Evolutionary conservation across 106 monocot species (phyloP).

Genomic region (Dioscorea zingiberensis): DNA sequence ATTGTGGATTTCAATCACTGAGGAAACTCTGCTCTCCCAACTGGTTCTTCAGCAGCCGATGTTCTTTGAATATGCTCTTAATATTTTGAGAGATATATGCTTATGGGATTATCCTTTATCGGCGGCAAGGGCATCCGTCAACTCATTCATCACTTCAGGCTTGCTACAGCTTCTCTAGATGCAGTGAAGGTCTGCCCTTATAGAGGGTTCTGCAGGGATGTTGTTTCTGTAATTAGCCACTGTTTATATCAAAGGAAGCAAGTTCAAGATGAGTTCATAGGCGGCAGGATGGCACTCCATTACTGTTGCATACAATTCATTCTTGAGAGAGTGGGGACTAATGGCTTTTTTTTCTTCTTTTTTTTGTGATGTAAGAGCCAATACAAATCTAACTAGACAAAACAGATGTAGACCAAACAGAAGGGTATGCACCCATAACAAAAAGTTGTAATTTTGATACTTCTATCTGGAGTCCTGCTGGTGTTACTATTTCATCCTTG

Average conservation of each 20-base stretch:
- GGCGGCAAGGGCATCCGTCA: conserved; percentile 3
- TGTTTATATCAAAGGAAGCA: conserved; percentile 45
- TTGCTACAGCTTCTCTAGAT: conserved; percentile 32
- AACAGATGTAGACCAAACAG: no score
- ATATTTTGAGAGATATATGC: conserved; percentile 69
- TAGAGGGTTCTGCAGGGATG: conserved; percentile 75
- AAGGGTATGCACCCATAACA: no score
- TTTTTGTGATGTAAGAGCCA: no score
- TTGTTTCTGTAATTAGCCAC: conserved; percentile 71
- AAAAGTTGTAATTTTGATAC: no score
- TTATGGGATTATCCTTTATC: conserved; percentile 30
- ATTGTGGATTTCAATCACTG: conserved; percentile 42
- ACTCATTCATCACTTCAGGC: conserved; percentile 36
- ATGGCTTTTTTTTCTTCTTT: no score
- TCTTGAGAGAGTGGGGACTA: conserved; percentile 85
- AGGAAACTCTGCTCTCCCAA: conserved; percentile 48
- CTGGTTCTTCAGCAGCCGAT: conserved; percentile 46
- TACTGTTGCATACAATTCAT: conserved; percentile 87
- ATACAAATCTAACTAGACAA: no score
- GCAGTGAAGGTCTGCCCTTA: conserved; percentile 56
- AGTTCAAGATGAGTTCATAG: conserved; percentile 84
- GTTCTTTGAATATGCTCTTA: conserved; percentile 66
- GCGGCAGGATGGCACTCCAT: conserved; percentile 36
- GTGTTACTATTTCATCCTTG: no score
- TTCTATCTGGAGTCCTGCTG: no score